Evolutionary conservation across 331 rosid genomes (phyloP).

Genomic region (Stylosanthes scabra): DNA sequence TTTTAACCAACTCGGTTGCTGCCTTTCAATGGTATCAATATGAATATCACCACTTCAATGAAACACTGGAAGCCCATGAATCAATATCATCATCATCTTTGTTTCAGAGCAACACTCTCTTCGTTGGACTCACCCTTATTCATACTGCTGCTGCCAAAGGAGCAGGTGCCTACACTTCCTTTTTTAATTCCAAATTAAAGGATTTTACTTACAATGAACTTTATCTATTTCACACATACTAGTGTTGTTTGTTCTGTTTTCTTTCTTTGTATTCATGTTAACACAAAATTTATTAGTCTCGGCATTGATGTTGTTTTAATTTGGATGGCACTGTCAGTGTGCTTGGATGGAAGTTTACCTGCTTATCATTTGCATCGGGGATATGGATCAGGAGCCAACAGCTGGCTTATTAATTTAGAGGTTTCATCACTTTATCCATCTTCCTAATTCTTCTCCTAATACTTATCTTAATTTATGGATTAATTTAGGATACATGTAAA

Average conservation of each 20-base stretch:
- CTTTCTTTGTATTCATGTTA: not conserved
- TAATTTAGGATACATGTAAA: too few species aligned
- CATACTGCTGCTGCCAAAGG: slow-evolving; percentile 72
- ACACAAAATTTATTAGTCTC: not conserved
- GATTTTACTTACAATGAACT: slow-evolving; percentile 27
- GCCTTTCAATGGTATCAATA: slow-evolving; percentile 43
- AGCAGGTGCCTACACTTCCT: slow-evolving; percentile 58
- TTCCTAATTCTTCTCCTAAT: not conserved
- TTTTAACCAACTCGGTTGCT: slow-evolving; percentile 54
- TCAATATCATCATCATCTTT: slow-evolving; percentile 41
- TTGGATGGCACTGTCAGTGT: slow-evolving; percentile 54
- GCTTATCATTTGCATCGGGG: slow-evolving; percentile 91
- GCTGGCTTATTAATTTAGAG: slow-evolving; percentile 97
- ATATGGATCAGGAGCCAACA: slow-evolving; percentile 82
- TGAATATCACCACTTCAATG: slow-evolving; percentile 49
- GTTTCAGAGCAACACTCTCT: slow-evolving; percentile 38
- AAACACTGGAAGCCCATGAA: slow-evolving; percentile 67
- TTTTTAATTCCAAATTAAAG: slow-evolving; percentile 5
- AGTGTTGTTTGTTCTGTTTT: not conserved
- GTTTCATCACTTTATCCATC: slow-evolving; percentile 45
- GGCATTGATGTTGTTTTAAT: not conserved
- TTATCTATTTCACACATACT: slow-evolving; percentile 1
- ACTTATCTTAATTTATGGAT: not conserved
- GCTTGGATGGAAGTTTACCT: slow-evolving; percentile 97
- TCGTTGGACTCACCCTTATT: slow-evolving; percentile 87